Evolutionary conservation across 306 rosid species (phyloP), one percentile per base, ranked within the genome.

Genomic region (Dryas alaskensis): DNA sequence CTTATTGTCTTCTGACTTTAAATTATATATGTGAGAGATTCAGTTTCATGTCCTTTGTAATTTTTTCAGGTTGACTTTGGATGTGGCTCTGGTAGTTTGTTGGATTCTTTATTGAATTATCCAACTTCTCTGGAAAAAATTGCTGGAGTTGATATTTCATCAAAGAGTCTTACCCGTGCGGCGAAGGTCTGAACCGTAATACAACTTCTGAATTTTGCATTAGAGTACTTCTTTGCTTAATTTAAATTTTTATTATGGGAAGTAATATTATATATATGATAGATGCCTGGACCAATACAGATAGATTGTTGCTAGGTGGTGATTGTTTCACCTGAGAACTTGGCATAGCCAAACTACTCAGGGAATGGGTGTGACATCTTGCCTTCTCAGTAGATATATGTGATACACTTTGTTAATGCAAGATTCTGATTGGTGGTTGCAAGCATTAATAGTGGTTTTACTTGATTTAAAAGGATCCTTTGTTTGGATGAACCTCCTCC

Each of bases 71-170:
- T 92, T 84, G 99, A 94, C 84, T 94, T 94, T 75, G 99, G 99
- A 77, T 92, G 99, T 84, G 99, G 99, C 69, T 84, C 99, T 73
- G 99, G 99, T 81, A 92, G 99, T 80, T 89, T 94, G 83, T 85
- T 94, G 90, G 99, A 94, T 73, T 89, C 97, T 55, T 76, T 94
- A 72, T 76, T 92, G 78, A 92, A 90, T 64, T 89, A 92, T 75
- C 76, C 73, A 43, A 89, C 88, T 31, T 79, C 96, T 60, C 80
- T 92, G 60, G 92, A 92, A 83, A 89, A 81, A 88, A 79, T 94
- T 78, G 96, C 86, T 57, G 97, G 99, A 16, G 90, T 94, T 78
- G 99, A 94, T 81, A 83, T 94, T 80, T 94, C 99, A 60, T 83
- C 6, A 49, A 94, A 92, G 84, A 89, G 96, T 83, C 93, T 94